Conservation (phyloP, 305 asterid genomes). For the Fraxinus greggii region DNA sequence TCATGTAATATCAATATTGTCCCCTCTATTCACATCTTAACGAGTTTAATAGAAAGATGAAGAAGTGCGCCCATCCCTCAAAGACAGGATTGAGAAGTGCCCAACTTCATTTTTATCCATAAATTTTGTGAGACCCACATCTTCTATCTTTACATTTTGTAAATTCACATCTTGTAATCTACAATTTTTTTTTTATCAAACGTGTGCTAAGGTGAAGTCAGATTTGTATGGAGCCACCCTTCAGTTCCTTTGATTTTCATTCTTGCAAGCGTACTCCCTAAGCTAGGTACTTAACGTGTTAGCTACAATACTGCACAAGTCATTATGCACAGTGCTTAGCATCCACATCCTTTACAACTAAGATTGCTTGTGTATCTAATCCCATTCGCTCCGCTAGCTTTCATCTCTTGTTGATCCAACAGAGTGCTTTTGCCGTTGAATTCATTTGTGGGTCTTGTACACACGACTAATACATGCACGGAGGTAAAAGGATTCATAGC, state of each 20-base stretch:
- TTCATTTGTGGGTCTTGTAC: background rate
- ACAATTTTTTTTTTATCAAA: background rate
- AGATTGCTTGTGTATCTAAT: background rate
- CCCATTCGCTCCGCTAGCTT: background rate
- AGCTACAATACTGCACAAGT: background rate
- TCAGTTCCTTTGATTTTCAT: background rate
- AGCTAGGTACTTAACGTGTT: background rate
- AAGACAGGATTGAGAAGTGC: background rate
- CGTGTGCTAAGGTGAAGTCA: background rate
- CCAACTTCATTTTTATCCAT: background rate
- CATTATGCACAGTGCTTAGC: background rate
- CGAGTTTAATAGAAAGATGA: background rate
- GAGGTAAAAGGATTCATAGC: background rate
- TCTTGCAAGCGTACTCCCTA: background rate
- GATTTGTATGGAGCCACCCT: background rate
- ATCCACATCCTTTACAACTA: background rate
- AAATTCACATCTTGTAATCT: background rate
- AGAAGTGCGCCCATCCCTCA: background rate
- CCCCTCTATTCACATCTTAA: background rate
- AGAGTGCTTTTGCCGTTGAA: background rate
- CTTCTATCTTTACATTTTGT: background rate
- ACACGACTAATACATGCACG: background rate
- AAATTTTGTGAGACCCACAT: background rate
- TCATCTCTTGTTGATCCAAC: background rate
- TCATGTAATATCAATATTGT: background rate